These are phyloP conservation scores for Cladosporium colombiae DNA, from an alignment of 2,329 filamentous ascomycete genomes.

Conservation along the genomic window DNA sequence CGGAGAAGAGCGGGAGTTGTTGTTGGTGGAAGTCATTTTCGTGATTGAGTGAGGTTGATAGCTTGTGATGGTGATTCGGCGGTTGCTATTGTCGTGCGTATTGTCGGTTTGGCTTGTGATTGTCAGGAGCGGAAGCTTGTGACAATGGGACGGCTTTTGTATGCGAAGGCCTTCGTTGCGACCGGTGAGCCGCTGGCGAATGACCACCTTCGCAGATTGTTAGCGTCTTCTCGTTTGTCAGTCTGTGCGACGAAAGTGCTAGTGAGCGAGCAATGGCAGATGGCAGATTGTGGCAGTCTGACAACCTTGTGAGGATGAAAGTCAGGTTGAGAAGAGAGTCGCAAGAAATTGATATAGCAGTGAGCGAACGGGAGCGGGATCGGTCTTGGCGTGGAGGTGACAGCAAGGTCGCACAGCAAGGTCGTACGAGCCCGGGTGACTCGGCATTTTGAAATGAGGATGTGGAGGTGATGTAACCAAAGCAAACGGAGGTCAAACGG, in stretches of 20 bases:
- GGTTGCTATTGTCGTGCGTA: constrained; percentile 9
- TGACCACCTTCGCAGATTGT: constrained; percentile 1
- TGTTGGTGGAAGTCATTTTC: constrained; percentile 7
- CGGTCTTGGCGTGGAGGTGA: background rate
- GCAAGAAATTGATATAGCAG: background rate
- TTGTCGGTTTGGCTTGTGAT: background rate
- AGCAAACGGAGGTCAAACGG: background rate
- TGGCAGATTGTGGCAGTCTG: background rate
- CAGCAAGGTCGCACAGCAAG: background rate
- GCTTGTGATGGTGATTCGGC: background rate
- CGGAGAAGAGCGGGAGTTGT: constrained; percentile 5
- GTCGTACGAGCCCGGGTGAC: background rate
- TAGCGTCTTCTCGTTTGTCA: background rate
- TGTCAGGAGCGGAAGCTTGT: background rate
- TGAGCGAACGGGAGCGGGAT: background rate
- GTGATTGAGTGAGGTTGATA: background rate
- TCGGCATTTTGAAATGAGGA: background rate
- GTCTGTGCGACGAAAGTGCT: constrained; percentile 1
- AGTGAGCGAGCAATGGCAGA: background rate
- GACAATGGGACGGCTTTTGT: background rate
- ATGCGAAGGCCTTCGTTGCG: background rate
- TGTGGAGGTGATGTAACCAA: background rate
- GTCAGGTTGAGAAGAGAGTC: background rate
- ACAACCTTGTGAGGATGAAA: background rate
- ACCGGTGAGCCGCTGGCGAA: background rate